Evolutionary conservation across 306 rosid species (phyloP), one percentile per base, ranked within the genome.

Genomic region (Cucumis cinereus): DNA sequence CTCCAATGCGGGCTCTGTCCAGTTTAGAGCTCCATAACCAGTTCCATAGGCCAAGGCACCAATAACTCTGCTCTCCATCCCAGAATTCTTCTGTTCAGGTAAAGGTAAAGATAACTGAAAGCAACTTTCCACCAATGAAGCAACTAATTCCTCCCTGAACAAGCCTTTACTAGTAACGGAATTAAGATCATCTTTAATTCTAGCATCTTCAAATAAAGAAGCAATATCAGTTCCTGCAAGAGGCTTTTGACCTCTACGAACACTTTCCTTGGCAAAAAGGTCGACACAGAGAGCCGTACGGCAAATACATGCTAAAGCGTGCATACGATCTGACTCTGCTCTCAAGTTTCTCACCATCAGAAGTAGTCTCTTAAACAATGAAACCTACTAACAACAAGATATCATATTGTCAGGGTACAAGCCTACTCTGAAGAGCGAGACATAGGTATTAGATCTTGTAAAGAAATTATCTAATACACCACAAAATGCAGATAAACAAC

Each of bases 41-140:
- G 99, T 94, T 84, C 99, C 99, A 73, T 94, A 94, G 38, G 99
- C 99, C 88, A 94, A 86, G 74, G 99, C 99, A 77, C 99, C 99
- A 81, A 94, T 94, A 74, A 94, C 99, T 87, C 99, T 88, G 89
- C 98, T 83, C 87, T 94, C 99, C 92, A 82, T 94, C 81, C 98
- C 98, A 0, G 99, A 54, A 85, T 85, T 92, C 58, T 86, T 90
- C 75, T 92, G 99, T 85, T 94, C 99, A 67, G 99, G 96, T 86
- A 94, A 87, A 83, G 99, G 99, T 80, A 94, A 82, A 76, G 99
- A 94, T 84, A 94, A 81, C 91, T 92, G 99, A 82, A 94, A 94
- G 87, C 99, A 94, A 84, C 99, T 94, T 80, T 94, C 99, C 73
- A 94, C 97, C 30, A 94, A 88, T 17, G 99, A 94, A 10, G 99